Conservation (phyloP, 2,329 filamentous ascomycete genomes). For the Rachicladosporium sp. region DNA sequence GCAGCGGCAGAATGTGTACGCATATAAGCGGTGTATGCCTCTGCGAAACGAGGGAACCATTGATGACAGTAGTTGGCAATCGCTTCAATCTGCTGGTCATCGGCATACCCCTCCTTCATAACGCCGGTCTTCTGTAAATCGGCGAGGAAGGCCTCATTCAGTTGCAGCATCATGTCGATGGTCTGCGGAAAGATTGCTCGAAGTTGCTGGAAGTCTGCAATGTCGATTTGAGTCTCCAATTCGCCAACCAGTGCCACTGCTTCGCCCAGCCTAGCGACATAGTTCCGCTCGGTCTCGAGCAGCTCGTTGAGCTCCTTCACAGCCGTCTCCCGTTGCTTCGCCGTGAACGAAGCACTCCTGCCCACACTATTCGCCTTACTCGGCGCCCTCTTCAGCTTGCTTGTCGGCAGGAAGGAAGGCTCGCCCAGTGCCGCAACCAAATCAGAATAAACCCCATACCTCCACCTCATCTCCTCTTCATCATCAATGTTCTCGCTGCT, state of each 20-base stretch:
- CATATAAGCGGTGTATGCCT: constrained; percentile 89
- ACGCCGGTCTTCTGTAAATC: constrained; percentile 66
- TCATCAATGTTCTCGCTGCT: constrained; percentile 16
- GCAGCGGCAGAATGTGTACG: constrained; percentile 79
- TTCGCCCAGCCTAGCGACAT: constrained; percentile 56
- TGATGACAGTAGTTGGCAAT: constrained; percentile 74
- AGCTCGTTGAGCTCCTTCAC: constrained; percentile 83
- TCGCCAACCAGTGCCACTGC: constrained; percentile 70
- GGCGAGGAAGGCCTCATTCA: constrained; percentile 71
- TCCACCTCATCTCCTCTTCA: constrained; percentile 37
- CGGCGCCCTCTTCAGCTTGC: constrained; percentile 69
- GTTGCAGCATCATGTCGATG: constrained; percentile 64
- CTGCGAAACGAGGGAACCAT: constrained; percentile 86
- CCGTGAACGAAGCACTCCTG: constrained; percentile 62
- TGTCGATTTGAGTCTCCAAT: constrained; percentile 67
- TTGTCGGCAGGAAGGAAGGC: constrained; percentile 74
- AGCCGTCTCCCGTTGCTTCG: constrained; percentile 70
- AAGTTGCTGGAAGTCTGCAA: constrained; percentile 59
- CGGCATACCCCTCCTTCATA: constrained; percentile 52
- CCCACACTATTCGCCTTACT: constrained; percentile 75
- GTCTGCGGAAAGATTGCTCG: constrained; percentile 68
- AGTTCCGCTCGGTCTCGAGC: constrained; percentile 86
- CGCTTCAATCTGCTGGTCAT: constrained; percentile 49
- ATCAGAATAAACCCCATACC: constrained; percentile 67
- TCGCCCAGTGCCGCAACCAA: constrained; percentile 72